Evolutionary conservation across 345 rosid species (phyloP).

Genomic region (Crucihimalaya himalaica): DNA sequence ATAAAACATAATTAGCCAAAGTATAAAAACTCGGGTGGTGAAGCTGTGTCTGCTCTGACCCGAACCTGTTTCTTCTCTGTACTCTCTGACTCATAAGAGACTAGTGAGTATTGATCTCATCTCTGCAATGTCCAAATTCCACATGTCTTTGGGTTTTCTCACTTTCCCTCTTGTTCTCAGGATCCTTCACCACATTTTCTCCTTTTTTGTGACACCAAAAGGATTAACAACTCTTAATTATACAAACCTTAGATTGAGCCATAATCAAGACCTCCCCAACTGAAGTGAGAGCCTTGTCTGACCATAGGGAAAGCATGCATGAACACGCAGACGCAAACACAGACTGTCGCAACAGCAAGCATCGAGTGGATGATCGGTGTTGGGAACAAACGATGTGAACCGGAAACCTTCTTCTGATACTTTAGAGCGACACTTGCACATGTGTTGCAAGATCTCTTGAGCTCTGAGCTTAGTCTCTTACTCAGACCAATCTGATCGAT

Average conservation of each 20-base stretch:
- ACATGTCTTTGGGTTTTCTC: neutral
- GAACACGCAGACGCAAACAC: constrained; percentile 86
- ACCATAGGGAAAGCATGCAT: constrained; percentile 64
- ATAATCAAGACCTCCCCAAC: constrained; percentile 72
- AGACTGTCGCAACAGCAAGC: constrained; percentile 85
- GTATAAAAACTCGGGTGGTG: constrained; percentile 10
- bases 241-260: constrained; percentile 53
- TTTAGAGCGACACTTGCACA: constrained; percentile 61
- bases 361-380: constrained; percentile 72
- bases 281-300: constrained; percentile 63
- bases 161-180: neutral
- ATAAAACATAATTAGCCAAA: constrained; percentile 10
- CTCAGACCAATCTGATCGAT: constrained; percentile 40
- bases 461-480: constrained; percentile 31
- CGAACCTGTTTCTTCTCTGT: constrained; percentile 3
- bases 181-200: neutral
- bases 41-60: constrained; percentile 13
- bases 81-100: constrained; percentile 17
- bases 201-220: neutral
- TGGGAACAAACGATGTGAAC: constrained; percentile 65
- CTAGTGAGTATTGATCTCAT: neutral
- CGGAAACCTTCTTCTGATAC: constrained; percentile 44
- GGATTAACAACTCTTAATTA: too few relatives aligned
- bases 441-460: constrained; percentile 48
- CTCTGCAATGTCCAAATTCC: constrained; percentile 2